Evolutionary conservation across 306 rosid genomes (phyloP), one percentile per base, ranked within the genome.

Genomic region (Phaseolus lunatus): DNA sequence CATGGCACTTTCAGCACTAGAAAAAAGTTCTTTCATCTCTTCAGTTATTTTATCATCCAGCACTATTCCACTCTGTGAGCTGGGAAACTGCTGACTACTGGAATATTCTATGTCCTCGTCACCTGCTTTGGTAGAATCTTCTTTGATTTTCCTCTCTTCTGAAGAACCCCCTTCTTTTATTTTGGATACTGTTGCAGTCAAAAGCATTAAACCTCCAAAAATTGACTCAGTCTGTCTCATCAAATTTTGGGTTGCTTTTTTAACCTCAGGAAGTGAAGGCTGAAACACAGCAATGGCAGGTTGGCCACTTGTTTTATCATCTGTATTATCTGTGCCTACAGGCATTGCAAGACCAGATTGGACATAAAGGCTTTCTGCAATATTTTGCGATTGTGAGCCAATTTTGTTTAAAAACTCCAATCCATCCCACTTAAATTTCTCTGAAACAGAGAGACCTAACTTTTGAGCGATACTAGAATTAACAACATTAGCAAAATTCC

Each of bases 341-440:
- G 96, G 88, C 35, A 86, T 74, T 75, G 97, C 98, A 83, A 94
- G 97, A 79, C 98, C 98, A 2, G 97, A 90, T 87, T 90, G 88
- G 72, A 94, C 70, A 74, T 92, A 94, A 65, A 80, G 37, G 70
- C 84, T 85, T 76, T 94, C 98, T 6, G 98, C 97, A 71, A 75
- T 79, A 83, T 85, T 82, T 82, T 48, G 90, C 1, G 96, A 91
- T 84, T 94, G 97, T 80, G 84, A 84, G 49, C 98, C 98, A 76
- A 88, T 81, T 76, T 69, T 89, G 82, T 88, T 86, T 76, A 94
- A 79, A n/a, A 89, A 84, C 73, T 90, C 98, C 73, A 92, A 85
- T 48, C 93, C 95, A 79, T 94, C 97, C 97, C 97, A 94, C 85
- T 90, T 94, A 29, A 94, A 73, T 79, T 92, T 87, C 80, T 87